Conservation (phyloP, 805 yeast genomes). For the Yarrowia sp. region DNA sequence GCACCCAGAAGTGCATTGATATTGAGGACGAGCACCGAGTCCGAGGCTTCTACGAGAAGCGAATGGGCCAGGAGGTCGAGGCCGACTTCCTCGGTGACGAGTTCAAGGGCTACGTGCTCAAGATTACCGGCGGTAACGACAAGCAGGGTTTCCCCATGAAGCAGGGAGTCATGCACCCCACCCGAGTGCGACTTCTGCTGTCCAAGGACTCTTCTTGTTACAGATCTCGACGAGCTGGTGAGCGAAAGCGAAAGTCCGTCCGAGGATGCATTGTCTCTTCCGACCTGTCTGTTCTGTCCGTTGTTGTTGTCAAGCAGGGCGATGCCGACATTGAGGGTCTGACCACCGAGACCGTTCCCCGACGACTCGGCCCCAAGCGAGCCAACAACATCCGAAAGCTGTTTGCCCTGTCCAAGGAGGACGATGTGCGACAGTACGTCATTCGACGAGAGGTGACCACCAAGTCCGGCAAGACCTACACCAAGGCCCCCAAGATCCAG, state of each 20-base stretch:
- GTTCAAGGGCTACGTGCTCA: slow-evolving; percentile 99
- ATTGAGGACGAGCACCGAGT: slow-evolving; percentile 99
- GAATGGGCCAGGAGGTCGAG: slow-evolving; percentile 99
- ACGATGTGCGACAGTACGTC: slow-evolving; percentile 89
- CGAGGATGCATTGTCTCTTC: slow-evolving; percentile 99
- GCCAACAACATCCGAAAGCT: slow-evolving; percentile 99
- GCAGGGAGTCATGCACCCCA: slow-evolving; percentile 99
- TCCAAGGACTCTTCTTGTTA: slow-evolving; percentile 96
- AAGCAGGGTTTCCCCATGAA: slow-evolving; percentile 99
- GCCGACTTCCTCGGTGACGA: slow-evolving; percentile 99
- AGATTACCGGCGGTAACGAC: slow-evolving; percentile 99
- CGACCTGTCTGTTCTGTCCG: slow-evolving; percentile 94
- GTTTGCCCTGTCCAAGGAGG: slow-evolving; percentile 97
- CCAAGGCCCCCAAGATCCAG: slow-evolving; percentile 99
- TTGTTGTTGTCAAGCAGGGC: slow-evolving; percentile 96
- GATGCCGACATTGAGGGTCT: slow-evolving; percentile 94
- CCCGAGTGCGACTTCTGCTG: slow-evolving; percentile 96
- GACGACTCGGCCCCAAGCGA: slow-evolving; percentile 99
- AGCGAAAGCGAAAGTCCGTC: slow-evolving; percentile 99
- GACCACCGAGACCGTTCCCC: slow-evolving; percentile 93
- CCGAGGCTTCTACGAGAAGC: slow-evolving; percentile 98
- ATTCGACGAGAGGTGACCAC: slow-evolving; percentile 94
- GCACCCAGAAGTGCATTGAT: slow-evolving; percentile 97
- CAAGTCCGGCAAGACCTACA: slow-evolving; percentile 97
- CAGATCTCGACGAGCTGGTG: slow-evolving; percentile 99